Conservation (phyloP, 2,329 filamentous ascomycete genomes). For the Phaeophleospora eucalypticola region DNA sequence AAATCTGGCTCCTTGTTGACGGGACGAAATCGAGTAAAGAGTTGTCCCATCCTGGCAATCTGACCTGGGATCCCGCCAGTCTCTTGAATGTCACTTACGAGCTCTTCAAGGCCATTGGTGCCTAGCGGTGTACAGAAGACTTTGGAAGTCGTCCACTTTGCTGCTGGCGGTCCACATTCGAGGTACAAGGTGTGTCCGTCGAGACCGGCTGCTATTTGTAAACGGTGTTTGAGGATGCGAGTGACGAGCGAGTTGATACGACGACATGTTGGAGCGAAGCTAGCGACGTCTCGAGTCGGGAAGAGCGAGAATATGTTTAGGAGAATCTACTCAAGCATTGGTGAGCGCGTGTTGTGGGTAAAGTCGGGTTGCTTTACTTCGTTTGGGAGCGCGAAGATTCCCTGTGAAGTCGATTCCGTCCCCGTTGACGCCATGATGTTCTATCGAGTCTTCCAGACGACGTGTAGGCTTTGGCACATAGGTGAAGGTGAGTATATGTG, state of each 20-base stretch:
- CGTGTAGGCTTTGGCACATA: background rate
- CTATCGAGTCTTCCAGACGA: background rate
- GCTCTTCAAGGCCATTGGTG: slow-evolving; percentile 55
- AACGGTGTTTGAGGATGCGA: slow-evolving; percentile 61
- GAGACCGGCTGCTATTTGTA: slow-evolving; percentile 55
- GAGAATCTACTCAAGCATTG: slow-evolving; percentile 34
- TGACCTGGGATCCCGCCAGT: slow-evolving; percentile 32
- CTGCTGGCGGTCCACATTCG: slow-evolving; percentile 72
- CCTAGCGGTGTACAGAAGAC: slow-evolving; percentile 65
- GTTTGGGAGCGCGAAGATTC: slow-evolving; percentile 31
- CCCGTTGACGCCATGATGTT: background rate
- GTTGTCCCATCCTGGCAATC: slow-evolving; percentile 50
- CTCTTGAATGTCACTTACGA: slow-evolving; percentile 34
- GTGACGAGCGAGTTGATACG: slow-evolving; percentile 61
- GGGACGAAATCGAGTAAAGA: slow-evolving; percentile 71
- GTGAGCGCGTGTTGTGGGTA: slow-evolving; percentile 9
- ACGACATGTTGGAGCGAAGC: slow-evolving; percentile 55
- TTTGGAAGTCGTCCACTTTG: slow-evolving; percentile 64
- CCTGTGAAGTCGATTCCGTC: background rate
- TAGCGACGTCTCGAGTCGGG: slow-evolving; percentile 45
- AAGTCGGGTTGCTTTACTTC: slow-evolving; percentile 23
- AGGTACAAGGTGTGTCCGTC: slow-evolving; percentile 65
- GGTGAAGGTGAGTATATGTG: background rate
- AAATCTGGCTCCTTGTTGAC: slow-evolving; percentile 51
- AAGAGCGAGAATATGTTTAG: slow-evolving; percentile 41